Evolutionary conservation across 306 rosid genomes (phyloP), one percentile per base, ranked within the genome.

Genomic region (Cucurbita argyrosperma): DNA sequence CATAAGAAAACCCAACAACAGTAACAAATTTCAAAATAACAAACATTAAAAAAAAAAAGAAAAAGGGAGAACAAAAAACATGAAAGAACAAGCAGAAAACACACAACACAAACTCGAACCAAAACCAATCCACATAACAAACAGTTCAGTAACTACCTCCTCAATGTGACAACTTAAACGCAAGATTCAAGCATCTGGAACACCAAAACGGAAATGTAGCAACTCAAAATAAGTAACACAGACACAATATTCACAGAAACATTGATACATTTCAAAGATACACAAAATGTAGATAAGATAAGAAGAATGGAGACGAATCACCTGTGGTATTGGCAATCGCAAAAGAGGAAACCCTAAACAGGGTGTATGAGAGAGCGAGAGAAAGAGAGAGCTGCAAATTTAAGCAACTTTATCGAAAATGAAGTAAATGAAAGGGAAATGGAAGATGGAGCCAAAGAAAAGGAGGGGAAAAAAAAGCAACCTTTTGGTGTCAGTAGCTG

Each of bases 161-260:
- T 70, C 12, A 49, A 70, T 26, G 46, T 15, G 59, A 50, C 10
- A 49, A 51, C 74, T 69, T 30, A 69, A 70, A 35, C 59, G 7
- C 74, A 70, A 15, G 14, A 49, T 26, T 70, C 46, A 26, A 70
- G 58, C 74, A 70, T 70, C 74, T 70, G 45, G 59, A 30, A 70
- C 74, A 49, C 42, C 10, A 50, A 35, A 70, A 68, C 12, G 26
- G 73, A 46, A 21, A 68, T 21, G 12, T 19, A 56, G 55, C 3
- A 23, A 14, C 46, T 5, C 7, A 1, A 30, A 40, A 19, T 38
- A 16, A 39, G 70, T 38, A 19, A 63, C 39, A 63, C 14, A 63
- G 21, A n/a, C 30, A 12, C 26, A 39, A 1, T 15, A n/a, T 4
- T 0, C 7, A 15, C 40, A 26, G 21, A 13, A 23, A 23, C 19